Evolutionary conservation across 495 filamentous ascomycete genomes (phyloP), one percentile per base, ranked within the genome.

Genomic region (Aspergillus ellipticus): DNA sequence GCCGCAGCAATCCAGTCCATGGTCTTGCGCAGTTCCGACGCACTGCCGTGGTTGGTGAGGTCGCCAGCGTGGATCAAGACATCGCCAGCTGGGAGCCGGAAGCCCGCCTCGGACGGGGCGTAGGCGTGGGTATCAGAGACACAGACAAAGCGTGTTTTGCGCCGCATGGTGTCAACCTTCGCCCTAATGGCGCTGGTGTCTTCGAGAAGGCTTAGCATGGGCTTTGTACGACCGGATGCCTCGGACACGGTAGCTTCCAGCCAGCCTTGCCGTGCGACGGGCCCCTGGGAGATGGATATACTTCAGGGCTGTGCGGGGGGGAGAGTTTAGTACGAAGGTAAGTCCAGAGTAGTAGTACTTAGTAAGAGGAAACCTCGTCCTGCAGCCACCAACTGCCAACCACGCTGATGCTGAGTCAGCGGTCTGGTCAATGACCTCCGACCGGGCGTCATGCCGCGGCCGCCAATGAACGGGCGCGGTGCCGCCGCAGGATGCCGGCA

Each of bases 51-150:
- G 59, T 82, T 84, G 29, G 83, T 81, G 21, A 86, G 63, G 52
- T 85, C 82, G 3, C 81, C 83, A 4, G 82, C 82, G 61, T 85
- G 83, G 43, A 85, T 83, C 39, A 85, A 67, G 28, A 85, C 77
- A 62, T 85, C 82, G 9, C 83, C 82, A 42, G 76, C 66, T 10
- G 82, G 82, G 21, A 85, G 68, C 57, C 75, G 81, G 61, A 79
- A 79, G 16, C 71, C 76, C 47, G 74, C 76, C 51, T 77, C 70
- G 4, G 68, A 66, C 4, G 83, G 82, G 6, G 73, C 74, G 49
- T 81, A 74, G 57, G 76, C 80, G 61, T 86, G 82, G 3, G 83
- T 86, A 57, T 85, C 82, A 4, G 82, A 85, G 50, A 85, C 71
- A 68, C 81, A 85, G 48, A 85, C 79, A 35, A 85, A 76, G 26